Conservation (phyloP, 257 asterid species). For the Solanum ossicruentum region DNA sequence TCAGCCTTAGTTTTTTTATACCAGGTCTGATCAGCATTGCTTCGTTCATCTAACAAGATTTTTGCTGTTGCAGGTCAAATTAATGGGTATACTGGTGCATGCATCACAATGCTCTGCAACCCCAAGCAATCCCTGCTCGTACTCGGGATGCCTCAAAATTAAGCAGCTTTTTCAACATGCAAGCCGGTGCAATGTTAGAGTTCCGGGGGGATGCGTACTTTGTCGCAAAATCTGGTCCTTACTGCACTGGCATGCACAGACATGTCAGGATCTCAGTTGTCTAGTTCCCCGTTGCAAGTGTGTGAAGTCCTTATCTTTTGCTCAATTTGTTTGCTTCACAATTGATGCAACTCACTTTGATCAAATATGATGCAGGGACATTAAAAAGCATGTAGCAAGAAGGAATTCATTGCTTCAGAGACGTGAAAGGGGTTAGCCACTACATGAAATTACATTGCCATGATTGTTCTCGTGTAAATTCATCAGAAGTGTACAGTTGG, state of each 20-base stretch:
- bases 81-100: constrained; percentile 26
- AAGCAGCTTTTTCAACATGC: constrained; percentile 23
- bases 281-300: constrained; percentile 47
- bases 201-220: constrained; percentile 22
- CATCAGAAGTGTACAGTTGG: not conserved
- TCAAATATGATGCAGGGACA: constrained; percentile 16
- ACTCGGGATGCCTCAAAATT: constrained; percentile 18
- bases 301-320: constrained; percentile 1
- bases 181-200: constrained; percentile 10
- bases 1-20: not conserved
- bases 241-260: constrained; percentile 20
- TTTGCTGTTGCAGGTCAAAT: constrained; percentile 11
- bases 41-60: not conserved
- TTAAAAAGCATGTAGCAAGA: constrained; percentile 7
- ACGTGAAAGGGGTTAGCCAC: constrained; percentile 2
- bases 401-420: not conserved
- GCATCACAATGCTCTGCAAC: constrained; percentile 22
- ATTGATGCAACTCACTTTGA: not conserved
- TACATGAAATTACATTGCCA: not conserved
- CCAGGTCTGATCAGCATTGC: not conserved
- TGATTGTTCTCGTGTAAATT: not conserved
- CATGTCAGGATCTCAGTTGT: constrained; percentile 29
- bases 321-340: not conserved
- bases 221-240: constrained; percentile 33
- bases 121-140: constrained; percentile 19